A percentile compares a stretch with the other conserved stretches of the same genome.
These are phyloP conservation scores for Lichtheimia hyalospora DNA, from an alignment of 371 early-diverging fungal species.

Conservation along the genomic window DNA sequence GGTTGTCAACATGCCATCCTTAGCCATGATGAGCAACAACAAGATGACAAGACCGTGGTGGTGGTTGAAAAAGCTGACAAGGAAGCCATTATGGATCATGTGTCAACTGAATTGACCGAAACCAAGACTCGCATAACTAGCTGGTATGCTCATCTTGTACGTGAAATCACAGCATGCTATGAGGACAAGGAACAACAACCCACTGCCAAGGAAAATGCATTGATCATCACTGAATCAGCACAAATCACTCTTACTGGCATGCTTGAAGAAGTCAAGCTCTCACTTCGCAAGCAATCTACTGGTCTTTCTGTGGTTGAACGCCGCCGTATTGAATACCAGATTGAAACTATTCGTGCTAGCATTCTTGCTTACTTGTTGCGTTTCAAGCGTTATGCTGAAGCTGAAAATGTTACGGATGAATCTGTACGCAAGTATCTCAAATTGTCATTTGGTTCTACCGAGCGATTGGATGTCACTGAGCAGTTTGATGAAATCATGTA, in stretches of 20 bases:
- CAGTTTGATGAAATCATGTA: conserved; percentile 13
- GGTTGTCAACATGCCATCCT: conserved; percentile 29
- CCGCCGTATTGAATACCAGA: conserved; percentile 22
- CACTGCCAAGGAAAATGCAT: conserved; percentile 15
- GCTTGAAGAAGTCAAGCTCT: conserved; percentile 27
- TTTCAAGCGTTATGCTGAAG: conserved; percentile 6
- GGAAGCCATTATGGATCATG: conserved; percentile 19
- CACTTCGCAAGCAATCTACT: background rate
- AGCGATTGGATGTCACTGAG: conserved; percentile 9
- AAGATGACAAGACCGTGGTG: conserved; percentile 16
- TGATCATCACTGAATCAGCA: conserved; percentile 27
- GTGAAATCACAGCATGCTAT: conserved; percentile 20
- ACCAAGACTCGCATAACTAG: conserved; percentile 25
- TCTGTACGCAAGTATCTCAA: conserved; percentile 12
- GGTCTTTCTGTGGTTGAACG: conserved; percentile 13
- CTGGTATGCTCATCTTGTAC: conserved; percentile 27
- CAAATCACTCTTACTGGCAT: conserved; percentile 21
- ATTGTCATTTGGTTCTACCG: conserved; percentile 20
- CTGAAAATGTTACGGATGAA: conserved; percentile 12
- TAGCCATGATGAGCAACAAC: conserved; percentile 16
- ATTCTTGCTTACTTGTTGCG: conserved; percentile 18
- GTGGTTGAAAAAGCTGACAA: conserved; percentile 21
- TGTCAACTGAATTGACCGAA: conserved; percentile 21
- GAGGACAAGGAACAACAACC: background rate
- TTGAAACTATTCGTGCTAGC: conserved; percentile 20